Percentiles rank a stretch among this genome's conserved stretches.
These are phyloP conservation scores for Porphyrellus cyaneotinctus DNA, from an alignment of 768 basidiomycete species.

Conservation along the genomic window DNA sequence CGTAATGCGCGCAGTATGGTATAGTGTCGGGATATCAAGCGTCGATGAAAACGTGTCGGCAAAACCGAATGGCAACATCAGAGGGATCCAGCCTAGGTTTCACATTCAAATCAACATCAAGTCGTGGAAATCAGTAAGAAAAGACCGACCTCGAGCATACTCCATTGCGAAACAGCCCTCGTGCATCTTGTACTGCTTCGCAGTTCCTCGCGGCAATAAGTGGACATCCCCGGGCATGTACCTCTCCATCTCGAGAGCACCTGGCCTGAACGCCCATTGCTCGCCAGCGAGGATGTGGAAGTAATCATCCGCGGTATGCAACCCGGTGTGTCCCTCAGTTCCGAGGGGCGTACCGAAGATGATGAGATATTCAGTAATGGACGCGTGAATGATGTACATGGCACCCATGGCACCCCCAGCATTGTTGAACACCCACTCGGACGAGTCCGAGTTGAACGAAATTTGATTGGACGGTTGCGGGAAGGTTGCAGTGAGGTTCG, in stretches of 20 bases:
- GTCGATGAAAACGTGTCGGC: conserved; percentile 85
- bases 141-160: conserved; percentile 75
- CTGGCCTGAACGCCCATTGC: conserved; percentile 89
- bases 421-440: conserved; percentile 95
- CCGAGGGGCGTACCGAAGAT: conserved; percentile 96
- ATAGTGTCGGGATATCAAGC: conserved; percentile 80
- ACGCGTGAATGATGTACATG: conserved; percentile 97
- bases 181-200: conserved; percentile 98
- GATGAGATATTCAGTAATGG: conserved; percentile 94
- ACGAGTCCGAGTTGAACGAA: conserved; percentile 50
- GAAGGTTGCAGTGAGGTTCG: conserved; percentile 73
- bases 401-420: conserved; percentile 98
- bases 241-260: conserved; percentile 76
- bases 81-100: conserved; percentile 88
- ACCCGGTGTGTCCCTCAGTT: conserved; percentile 92
- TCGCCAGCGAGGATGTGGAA: conserved; percentile 94
- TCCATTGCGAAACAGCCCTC: conserved; percentile 95
- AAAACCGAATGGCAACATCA: conserved; percentile 93
- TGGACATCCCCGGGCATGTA: conserved; percentile 86
- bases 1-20: conserved; percentile 71
- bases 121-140: background rate
- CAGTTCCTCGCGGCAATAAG: conserved; percentile 72
- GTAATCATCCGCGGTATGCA: conserved; percentile 97
- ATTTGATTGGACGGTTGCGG: conserved; percentile 49
- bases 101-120: background rate